These are phyloP conservation scores for Pseudonitzschia multistriata DNA, from an alignment of 108 stramenopile genomes.

Conservation along the genomic window DNA sequence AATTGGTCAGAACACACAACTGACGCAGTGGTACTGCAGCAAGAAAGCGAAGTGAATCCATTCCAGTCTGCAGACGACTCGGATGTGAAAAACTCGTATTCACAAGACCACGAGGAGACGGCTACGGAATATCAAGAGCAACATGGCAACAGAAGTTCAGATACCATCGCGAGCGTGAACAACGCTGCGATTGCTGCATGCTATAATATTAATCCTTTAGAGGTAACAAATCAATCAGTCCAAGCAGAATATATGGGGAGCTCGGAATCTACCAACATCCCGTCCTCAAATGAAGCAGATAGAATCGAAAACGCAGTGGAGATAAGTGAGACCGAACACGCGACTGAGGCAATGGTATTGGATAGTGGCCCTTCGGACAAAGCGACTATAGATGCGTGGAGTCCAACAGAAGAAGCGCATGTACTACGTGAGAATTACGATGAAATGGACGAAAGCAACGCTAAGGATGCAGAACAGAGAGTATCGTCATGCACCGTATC, in stretches of 20 bases:
- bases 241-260: constrained; percentile 37
- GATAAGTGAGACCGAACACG: constrained; percentile 14
- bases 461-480: background rate
- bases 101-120: background rate
- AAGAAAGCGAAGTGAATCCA: background rate
- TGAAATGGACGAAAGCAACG: background rate
- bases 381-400: constrained; percentile 15
- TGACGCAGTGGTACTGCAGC: constrained; percentile 5
- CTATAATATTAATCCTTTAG: background rate
- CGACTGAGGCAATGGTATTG: constrained; percentile 37
- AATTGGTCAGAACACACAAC: constrained; percentile 5
- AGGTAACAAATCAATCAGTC: constrained; percentile 18
- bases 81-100: background rate
- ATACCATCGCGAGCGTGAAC: background rate
- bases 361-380: constrained; percentile 39
- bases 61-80: background rate
- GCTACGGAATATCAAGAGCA: background rate
- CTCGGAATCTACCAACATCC: constrained; percentile 1
- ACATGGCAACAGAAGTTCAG: background rate
- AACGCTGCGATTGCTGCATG: background rate
- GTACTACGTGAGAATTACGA: constrained; percentile 13
- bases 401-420: background rate
- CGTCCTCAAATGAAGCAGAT: background rate
- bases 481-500: background rate
- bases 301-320: constrained; percentile 15